These are phyloP conservation scores for Tetrapisispora taiwanensis DNA, from an alignment of 805 yeast genomes.

Conservation along the genomic window DNA sequence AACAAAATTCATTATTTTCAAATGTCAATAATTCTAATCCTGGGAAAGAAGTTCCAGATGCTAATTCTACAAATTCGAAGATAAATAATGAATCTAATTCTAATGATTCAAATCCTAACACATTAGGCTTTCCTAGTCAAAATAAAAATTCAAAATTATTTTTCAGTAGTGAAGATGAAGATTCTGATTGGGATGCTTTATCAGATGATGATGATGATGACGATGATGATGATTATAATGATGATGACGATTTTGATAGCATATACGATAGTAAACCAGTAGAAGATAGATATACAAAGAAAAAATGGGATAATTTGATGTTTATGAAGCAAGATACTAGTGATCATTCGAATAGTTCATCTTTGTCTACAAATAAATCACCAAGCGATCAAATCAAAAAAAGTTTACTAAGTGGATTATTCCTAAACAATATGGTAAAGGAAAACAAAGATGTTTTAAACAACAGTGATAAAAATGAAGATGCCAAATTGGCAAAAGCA, in stretches of 20 bases:
- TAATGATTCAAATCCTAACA: background rate
- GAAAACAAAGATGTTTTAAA: conserved; percentile 5
- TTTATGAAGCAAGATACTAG: conserved; percentile 13
- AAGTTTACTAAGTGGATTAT: conserved; percentile 25
- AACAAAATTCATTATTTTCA: conserved; percentile 9
- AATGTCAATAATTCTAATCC: background rate
- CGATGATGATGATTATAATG: conserved; percentile 14
- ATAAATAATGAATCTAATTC: conserved; percentile 1
- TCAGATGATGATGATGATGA: conserved; percentile 19
- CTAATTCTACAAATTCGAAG: background rate
- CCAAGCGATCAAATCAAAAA: conserved; percentile 16
- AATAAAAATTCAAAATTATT: conserved; percentile 15
- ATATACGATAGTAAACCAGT: conserved; percentile 21
- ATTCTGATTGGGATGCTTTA: conserved; percentile 27
- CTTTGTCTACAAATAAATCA: background rate
- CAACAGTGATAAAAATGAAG: background rate
- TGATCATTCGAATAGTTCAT: background rate
- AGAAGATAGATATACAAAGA: conserved; percentile 24
- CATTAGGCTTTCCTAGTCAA: background rate
- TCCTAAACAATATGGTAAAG: conserved; percentile 9
- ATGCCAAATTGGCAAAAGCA: background rate
- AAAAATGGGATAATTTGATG: conserved; percentile 26
- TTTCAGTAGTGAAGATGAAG: conserved; percentile 29
- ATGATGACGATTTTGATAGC: conserved; percentile 14
- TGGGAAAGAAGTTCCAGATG: background rate